Base-by-base conservation (phyloP, 148 eudicot species). In the Persicaria tinctoria region DNA sequence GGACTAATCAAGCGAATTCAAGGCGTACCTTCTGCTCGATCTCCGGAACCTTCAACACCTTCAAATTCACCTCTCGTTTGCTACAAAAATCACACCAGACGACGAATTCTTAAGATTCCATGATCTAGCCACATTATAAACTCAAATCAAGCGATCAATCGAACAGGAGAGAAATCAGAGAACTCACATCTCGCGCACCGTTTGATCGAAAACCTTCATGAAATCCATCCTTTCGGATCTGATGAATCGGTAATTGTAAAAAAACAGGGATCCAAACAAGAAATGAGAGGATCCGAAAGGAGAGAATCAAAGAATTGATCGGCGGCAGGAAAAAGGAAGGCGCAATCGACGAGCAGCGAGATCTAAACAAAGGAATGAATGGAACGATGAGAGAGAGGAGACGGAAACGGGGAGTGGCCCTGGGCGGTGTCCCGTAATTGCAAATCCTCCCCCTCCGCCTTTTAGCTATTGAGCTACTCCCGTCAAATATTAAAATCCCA, bases 31-130 rank as follows among this genome's bases (percentile, higher is more conserved):
- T 91, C 73, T 89, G 98, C 76, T 93, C 98, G 72, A 93, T 89
- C 91, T 93, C 98, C 10, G 98, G 98, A 75, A 93, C 91, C 88
- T 93, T 91, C 95, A 93, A 88, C 49, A 93, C 98, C 81, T 93
- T 93, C 93, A 93, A 86, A 85, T 93, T 93, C 51, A 93, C 97
- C 91, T 93, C 98, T 76, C 97, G 81, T 77, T 93, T 93, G 80
- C 98, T 93, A 48, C 73, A 70, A 56, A 69, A 66, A 66, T 32
- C 70, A 66, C 70, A 66, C 32, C 14, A 60, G 41, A 32, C 41
- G 41, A 3, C 41, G 41, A 17, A 60, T 60, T 6, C 68, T 4
- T 56, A 16, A 17, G 62, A 56, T 16, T 56, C 8, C 54, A 56
- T 56, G 62, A 56, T 6, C 62, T 20, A n/a, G 23, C 20, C 62